Percentiles rank a stretch among this genome's conserved stretches.
These are phyloP conservation scores for Solanum peruvianum DNA, from an alignment of 257 asterid species.

Conservation along the genomic window DNA sequence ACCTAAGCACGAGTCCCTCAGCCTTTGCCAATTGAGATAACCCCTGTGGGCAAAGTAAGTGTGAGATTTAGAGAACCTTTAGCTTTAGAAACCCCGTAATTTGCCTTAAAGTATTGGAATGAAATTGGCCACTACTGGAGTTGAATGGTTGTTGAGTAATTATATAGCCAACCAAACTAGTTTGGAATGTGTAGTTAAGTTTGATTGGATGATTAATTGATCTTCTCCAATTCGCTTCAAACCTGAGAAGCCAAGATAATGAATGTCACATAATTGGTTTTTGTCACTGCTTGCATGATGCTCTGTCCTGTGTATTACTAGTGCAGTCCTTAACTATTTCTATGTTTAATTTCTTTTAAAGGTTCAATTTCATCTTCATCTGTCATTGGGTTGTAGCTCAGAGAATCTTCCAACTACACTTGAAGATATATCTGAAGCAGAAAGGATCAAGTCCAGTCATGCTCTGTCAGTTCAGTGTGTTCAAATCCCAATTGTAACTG, in stretches of 20 bases:
- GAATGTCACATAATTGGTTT: background rate
- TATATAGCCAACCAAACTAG: background rate
- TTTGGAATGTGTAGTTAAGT: background rate
- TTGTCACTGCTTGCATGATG: background rate
- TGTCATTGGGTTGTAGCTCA: conserved; percentile 35
- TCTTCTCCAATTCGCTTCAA: background rate
- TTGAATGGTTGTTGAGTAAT: background rate
- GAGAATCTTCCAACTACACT: conserved; percentile 14
- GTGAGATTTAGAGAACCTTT: background rate
- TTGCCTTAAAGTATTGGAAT: background rate
- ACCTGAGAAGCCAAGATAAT: background rate
- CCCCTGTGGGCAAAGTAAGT: background rate
- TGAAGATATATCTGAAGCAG: conserved; percentile 19
- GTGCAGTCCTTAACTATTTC: background rate
- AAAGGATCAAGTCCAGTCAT: conserved; percentile 4
- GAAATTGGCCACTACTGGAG: background rate
- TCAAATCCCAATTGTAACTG: conserved; percentile 16
- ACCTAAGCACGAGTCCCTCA: background rate
- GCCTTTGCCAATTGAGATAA: background rate
- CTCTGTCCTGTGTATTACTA: background rate
- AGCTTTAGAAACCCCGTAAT: background rate
- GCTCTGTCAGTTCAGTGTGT: conserved; percentile 9
- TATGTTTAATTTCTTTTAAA: conserved; percentile 15
- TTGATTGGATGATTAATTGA: background rate
- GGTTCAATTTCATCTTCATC: conserved; percentile 50